These are phyloP conservation scores for Kokia cookei DNA, from an alignment of 441 rosid species.

Conservation along the genomic window DNA sequence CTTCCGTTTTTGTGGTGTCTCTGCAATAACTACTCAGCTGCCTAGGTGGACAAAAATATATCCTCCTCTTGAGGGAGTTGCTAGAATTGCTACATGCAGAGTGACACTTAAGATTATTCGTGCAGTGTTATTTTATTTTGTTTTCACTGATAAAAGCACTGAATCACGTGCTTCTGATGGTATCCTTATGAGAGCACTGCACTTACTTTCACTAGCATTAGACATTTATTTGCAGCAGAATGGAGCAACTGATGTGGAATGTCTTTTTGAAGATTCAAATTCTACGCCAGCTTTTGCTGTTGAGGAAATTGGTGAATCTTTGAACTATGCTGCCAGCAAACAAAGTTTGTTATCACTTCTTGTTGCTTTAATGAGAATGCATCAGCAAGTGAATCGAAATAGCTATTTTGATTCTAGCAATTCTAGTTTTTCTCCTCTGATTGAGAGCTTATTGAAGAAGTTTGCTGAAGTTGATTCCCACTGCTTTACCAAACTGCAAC, in stretches of 20 bases:
- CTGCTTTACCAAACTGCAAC: constrained; percentile 61
- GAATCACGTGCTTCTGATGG: constrained; percentile 81
- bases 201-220: constrained; percentile 71
- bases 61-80: constrained; percentile 67
- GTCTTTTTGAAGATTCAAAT: constrained; percentile 26
- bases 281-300: constrained; percentile 55
- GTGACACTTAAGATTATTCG: constrained; percentile 61
- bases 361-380: constrained; percentile 67
- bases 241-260: constrained; percentile 27
- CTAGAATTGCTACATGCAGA: constrained; percentile 80
- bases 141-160: constrained; percentile 48
- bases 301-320: constrained; percentile 58
- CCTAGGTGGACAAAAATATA: constrained; percentile 82
- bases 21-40: constrained; percentile 79
- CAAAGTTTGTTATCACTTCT: constrained; percentile 88
- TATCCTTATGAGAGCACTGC: constrained; percentile 73
- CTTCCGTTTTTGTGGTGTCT: constrained; percentile 59
- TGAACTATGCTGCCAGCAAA: constrained; percentile 41
- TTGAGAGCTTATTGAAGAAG: constrained; percentile 66
- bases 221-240: constrained; percentile 65
- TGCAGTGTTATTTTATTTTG: constrained; percentile 74
- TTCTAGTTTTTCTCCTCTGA: constrained; percentile 65
- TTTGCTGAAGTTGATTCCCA: constrained; percentile 68
- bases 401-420: constrained; percentile 55
- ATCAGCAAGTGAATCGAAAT: constrained; percentile 43